phyloP scores from a whole-genome alignment of 495 filamentous ascomycete species.

The Neurospora sp. region DNA sequence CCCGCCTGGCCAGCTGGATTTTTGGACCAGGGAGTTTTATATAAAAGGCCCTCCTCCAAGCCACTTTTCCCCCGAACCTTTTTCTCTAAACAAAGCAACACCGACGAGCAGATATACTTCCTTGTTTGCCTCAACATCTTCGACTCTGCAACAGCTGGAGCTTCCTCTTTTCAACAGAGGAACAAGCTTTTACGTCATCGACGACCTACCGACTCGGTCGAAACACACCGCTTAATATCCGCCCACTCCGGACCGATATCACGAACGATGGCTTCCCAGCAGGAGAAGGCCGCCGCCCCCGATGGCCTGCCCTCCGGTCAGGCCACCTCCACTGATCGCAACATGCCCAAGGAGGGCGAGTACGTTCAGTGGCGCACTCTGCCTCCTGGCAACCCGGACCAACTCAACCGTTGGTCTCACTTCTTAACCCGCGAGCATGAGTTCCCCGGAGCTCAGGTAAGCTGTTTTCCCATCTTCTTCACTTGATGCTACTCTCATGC shows the following conservation, averaged over 20 bases:
- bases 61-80: neutral
- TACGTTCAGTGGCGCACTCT: constrained; percentile 36
- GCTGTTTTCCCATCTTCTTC: constrained; percentile 1
- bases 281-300: neutral
- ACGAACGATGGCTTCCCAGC: neutral
- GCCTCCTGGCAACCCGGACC: constrained; percentile 25
- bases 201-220: neutral
- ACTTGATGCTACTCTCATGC: neutral
- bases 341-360: constrained; percentile 30
- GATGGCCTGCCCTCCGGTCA: neutral
- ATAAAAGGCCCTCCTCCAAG: neutral
- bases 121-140: neutral
- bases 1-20: neutral
- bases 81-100: neutral
- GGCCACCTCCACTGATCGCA: constrained; percentile 7
- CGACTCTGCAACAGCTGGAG: neutral
- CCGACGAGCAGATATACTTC: neutral
- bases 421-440: constrained; percentile 59
- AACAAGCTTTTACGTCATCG: neutral
- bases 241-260: neutral
- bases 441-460: constrained; percentile 82
- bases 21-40: neutral
- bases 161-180: neutral
- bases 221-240: neutral
- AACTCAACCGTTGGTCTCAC: constrained; percentile 39